These are phyloP conservation scores for Emericellopsis atlantica DNA, from an alignment of 2,329 filamentous ascomycete genomes.

Conservation along the genomic window DNA sequence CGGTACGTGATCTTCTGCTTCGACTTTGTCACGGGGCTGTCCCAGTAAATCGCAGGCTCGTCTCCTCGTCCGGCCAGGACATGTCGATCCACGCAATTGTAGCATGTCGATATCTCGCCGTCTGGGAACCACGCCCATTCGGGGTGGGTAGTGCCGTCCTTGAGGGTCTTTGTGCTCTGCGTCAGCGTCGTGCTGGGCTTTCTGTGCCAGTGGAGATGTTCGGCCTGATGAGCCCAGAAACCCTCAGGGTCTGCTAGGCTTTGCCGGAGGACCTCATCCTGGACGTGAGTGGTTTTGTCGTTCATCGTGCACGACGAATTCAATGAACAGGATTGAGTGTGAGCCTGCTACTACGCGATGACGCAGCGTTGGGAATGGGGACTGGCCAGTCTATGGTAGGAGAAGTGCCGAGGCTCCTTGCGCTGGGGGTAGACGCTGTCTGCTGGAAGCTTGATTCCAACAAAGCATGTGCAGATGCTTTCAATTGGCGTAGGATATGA, in stretches of 20 bases:
- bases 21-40: constrained; percentile 67
- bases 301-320: not conserved
- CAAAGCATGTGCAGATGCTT: not conserved
- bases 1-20: constrained; percentile 66
- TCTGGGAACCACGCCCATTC: constrained; percentile 87
- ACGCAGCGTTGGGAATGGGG: not conserved
- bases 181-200: constrained; percentile 52
- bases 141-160: constrained; percentile 49
- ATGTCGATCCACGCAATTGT: constrained; percentile 85
- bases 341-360: not conserved
- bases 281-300: constrained; percentile 13
- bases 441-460: not conserved
- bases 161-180: constrained; percentile 48
- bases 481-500: too few species aligned
- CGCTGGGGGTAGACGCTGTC: not conserved
- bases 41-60: constrained; percentile 68
- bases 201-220: constrained; percentile 70
- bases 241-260: constrained; percentile 57
- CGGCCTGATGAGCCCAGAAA: constrained; percentile 68
- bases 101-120: constrained; percentile 81
- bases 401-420: not conserved
- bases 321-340: not conserved
- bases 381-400: not conserved
- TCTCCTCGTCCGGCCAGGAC: constrained; percentile 69
- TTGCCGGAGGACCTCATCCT: constrained; percentile 35